phyloP scores from a whole-genome alignment of 1,284 basidiomycete genomes.

The Ganoderma sinense region DNA sequence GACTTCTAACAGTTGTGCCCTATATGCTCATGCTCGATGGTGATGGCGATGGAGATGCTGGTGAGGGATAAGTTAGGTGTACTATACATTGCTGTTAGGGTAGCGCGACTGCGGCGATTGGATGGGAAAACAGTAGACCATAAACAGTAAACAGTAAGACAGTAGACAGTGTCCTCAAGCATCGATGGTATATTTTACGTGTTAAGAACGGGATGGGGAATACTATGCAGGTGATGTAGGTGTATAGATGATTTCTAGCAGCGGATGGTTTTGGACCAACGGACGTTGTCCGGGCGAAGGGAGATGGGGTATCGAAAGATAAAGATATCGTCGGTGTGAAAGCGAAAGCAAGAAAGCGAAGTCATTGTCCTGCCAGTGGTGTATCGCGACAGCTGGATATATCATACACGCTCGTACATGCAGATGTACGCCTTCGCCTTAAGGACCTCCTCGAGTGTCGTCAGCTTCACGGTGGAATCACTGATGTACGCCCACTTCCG shows the following conservation, averaged over 20 bases:
- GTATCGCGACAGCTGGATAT: background rate
- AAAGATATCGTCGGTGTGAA: background rate
- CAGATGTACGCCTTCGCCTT: slow-evolving; percentile 92
- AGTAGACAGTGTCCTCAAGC: background rate
- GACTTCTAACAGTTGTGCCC: slow-evolving; percentile 26
- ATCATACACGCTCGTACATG: slow-evolving; percentile 78
- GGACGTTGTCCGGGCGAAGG: slow-evolving; percentile 5
- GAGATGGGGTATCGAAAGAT: background rate
- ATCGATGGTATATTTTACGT: slow-evolving; percentile 2
- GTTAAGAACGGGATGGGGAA: background rate
- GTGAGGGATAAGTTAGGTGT: slow-evolving; percentile 33
- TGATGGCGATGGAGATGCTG: slow-evolving; percentile 4
- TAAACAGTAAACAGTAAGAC: background rate
- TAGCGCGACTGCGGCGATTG: slow-evolving; percentile 15
- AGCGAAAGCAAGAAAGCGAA: background rate
- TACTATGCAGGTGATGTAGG: background rate
- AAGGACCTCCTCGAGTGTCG: slow-evolving; percentile 87
- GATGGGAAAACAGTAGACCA: background rate
- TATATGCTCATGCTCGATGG: slow-evolving; percentile 5
- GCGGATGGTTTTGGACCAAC: background rate
- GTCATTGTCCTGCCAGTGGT: background rate
- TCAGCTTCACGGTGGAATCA: slow-evolving; percentile 81
- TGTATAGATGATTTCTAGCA: background rate
- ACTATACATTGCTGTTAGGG: slow-evolving; percentile 32
- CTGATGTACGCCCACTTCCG: slow-evolving; percentile 93